Percentiles rank a stretch among this genome's conserved stretches.
phyloP scores from a whole-genome alignment of 768 basidiomycete species.

The Infundibulicybe gibba region DNA sequence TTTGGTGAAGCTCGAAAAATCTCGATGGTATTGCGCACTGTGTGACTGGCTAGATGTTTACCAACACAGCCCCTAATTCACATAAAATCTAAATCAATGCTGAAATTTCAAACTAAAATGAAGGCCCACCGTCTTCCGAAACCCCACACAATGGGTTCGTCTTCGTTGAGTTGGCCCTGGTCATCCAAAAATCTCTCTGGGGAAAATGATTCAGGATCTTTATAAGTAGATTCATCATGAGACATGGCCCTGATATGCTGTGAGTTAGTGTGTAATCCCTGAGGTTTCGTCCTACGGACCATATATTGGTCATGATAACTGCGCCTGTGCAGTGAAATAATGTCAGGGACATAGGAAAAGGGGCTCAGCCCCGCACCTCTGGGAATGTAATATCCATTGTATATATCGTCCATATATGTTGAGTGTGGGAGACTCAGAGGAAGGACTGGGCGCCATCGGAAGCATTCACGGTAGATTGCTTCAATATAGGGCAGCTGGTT shows the following conservation, averaged over 20 bases:
- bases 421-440: too few species aligned
- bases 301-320: conserved; percentile 5
- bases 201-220: too few species aligned
- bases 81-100: not conserved
- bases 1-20: too few species aligned
- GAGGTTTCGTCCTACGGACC: conserved; percentile 4
- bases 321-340: conserved; percentile 4
- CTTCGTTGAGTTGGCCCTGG: not conserved
- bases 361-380: not conserved
- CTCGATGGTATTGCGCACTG: not conserved
- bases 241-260: too few species aligned
- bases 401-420: too few species aligned
- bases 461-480: conserved; percentile 11
- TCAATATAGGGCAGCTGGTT: conserved; percentile 14
- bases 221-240: too few species aligned
- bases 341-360: not conserved
- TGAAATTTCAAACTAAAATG: not conserved
- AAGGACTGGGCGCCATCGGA: too few species aligned
- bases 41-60: not conserved
- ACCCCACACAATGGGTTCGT: not conserved
- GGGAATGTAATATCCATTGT: conserved; percentile 9
- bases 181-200: too few species aligned
- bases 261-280: not conserved
- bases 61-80: not conserved
- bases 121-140: too few species aligned